Base-by-base conservation (phyloP, 2,329 filamentous ascomycete genomes). In the Penicillium sp. region DNA sequence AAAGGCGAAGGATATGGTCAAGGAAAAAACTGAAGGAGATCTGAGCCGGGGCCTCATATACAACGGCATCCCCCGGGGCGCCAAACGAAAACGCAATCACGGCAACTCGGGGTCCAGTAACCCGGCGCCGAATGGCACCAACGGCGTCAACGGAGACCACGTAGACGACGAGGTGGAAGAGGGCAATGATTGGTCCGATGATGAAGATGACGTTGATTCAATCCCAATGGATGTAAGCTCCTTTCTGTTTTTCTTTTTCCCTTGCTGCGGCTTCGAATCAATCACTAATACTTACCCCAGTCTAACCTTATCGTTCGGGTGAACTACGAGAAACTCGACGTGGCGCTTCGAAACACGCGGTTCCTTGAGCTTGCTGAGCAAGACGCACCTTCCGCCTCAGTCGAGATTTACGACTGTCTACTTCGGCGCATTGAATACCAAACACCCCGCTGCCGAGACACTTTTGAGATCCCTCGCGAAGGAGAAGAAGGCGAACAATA, bases 271-370 rank as follows among this genome's bases (percentile, higher is more conserved):
- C 53, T 49, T 43, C 51, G 49, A 29, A 55, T 45, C 9, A 39
- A 45, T 48, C 48, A 56, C 45, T 53, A 43, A 53, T n/a, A 19
- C 37, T n/a, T 32, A 49, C 2, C 8, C 17, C 63, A 94, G 83
- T 78, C 81, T 43, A 79, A 85, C 51, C 75, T 89, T 56, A 77
- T 90, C 32, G 75, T 97, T 43, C 81, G 84, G 26, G 75, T 96
- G 48, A 96, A 95, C 64, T 84, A 88, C 61, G 85, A 90, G 49
- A 94, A 91, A 67, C 87, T 88, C 52, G 75, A 84, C 6, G 87
- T 96, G 9, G 83, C 87, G 43, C 75, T 95, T 55, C 87, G 91
- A 49, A 95, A 88, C 60, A 79, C 84, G 56, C 81, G 82, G 19
- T 81, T 97, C 3, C 81, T 84, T 45, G 76, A 82, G n/a, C 79